Evolutionary conservation across 1,284 basidiomycete genomes (phyloP), one percentile per base, ranked within the genome.

Genomic region (Apiotrichum mycotoxinovorans): DNA sequence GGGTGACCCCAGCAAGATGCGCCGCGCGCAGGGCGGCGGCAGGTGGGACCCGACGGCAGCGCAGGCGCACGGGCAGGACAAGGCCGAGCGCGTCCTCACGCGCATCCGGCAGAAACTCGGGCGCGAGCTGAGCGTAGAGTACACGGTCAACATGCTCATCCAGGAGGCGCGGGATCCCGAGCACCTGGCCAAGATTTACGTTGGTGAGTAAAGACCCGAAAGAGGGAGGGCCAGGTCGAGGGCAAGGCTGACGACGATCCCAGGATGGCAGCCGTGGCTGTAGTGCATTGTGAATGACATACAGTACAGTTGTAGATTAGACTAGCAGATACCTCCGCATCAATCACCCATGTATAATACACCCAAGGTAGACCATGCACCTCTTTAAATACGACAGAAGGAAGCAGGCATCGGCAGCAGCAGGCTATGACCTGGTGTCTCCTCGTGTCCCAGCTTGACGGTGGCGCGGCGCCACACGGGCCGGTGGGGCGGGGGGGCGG

Each of bases 81-180:
- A 88, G 37, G 95, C 95, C 1, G 92, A 96, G 72, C 85, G 92
- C 43, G 92, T 94, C 0, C 79, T 98, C 60, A 83, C 79, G 25
- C 83, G 84, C 30, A 91, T 96, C 37, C 80, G 84, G 14, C 80
- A 84, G 43, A 98, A 98, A 76, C 80, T 98, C 38, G 86, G 91
- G 68, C 86, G 84, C 63, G 82, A 85, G 14, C 79, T 97, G 63
- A 95, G 90, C 68, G 88, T 95, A 35, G 90, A 96, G 73, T 93
- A 90, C 67, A 89, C 87, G 4, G 91, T 98, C 60, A 97, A 96
- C 77, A 87, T 93, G 73, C 83, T 98, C 38, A 88, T 98, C 57
- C 86, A 89, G 25, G 86, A 93, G 71, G 95, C 95, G 38, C 89
- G 85, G 40, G 89, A 95, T 71, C 75, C 81, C 0, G 79, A 80